A percentile compares a stretch with the other conserved stretches of the same genome.
Conservation (phyloP, 805 yeast species). For the Ogataea naganishii region DNA sequence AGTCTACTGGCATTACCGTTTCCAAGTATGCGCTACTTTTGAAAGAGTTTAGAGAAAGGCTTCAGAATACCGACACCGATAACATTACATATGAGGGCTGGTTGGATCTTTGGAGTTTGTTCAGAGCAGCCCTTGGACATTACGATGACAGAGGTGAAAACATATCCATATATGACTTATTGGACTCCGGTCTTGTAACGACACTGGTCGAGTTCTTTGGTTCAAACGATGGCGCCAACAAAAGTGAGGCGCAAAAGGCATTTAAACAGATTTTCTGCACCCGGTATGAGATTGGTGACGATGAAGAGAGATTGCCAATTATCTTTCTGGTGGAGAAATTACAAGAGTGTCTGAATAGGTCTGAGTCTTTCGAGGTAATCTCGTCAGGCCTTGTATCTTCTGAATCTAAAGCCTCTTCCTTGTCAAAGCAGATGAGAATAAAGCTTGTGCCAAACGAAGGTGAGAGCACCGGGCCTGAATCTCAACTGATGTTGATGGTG, state of each 20-base stretch:
- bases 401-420: conserved; percentile 38
- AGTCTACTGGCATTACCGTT: conserved; percentile 12
- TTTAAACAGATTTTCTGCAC: conserved; percentile 36
- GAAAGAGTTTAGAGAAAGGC: conserved; percentile 15
- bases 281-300: conserved; percentile 21
- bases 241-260: conserved; percentile 20
- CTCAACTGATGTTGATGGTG: conserved; percentile 34
- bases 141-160: conserved; percentile 6
- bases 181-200: conserved; percentile 56
- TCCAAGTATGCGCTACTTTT: conserved; percentile 20
- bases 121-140: conserved; percentile 26
- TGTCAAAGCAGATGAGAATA: conserved; percentile 66
- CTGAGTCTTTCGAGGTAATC: conserved; percentile 63
- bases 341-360: conserved; percentile 66
- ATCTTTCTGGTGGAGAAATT: conserved; percentile 44
- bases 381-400: conserved; percentile 29
- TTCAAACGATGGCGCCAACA: conserved; percentile 18
- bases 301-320: conserved; percentile 25
- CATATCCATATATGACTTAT: conserved; percentile 69
- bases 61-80: conserved; percentile 13
- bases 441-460: conserved; percentile 36
- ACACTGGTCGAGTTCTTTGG: conserved; percentile 29
- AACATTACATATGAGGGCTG: conserved; percentile 22
- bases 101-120: conserved; percentile 27
- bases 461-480: conserved; percentile 16